Conservation (phyloP, 352 stramenopile genomes). For the Pythium chondricola region DNA sequence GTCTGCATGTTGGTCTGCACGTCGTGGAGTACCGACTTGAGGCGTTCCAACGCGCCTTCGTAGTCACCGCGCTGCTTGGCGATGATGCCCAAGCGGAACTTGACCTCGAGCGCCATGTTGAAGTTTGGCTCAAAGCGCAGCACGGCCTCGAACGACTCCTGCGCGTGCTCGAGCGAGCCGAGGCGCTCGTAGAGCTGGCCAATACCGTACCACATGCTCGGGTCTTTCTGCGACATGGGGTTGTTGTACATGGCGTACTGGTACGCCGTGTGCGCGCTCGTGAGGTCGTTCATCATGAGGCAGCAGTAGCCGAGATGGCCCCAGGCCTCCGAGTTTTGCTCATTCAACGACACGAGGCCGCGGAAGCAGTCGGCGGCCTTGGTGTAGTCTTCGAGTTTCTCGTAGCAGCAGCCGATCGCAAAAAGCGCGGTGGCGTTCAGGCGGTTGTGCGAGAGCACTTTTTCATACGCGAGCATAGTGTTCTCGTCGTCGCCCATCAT, state of each 20-base stretch:
- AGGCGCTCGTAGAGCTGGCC: conserved; percentile 82
- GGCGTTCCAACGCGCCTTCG: conserved; percentile 68
- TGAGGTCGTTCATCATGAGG: conserved; percentile 87
- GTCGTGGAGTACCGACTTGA: conserved; percentile 79
- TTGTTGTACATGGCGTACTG: conserved; percentile 90
- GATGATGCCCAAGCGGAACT: conserved; percentile 82
- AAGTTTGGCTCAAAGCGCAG: conserved; percentile 83
- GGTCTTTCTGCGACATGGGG: conserved; percentile 81
- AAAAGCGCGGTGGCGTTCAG: conserved; percentile 79
- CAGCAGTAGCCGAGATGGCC: conserved; percentile 83
- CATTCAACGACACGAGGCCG: conserved; percentile 74
- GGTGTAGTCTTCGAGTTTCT: conserved; percentile 84
- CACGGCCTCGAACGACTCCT: conserved; percentile 83
- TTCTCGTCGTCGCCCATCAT: conserved; percentile 89
- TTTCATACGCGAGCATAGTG: conserved; percentile 84
- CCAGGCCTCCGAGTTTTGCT: conserved; percentile 83
- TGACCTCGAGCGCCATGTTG: conserved; percentile 85
- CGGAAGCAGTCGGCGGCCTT: conserved; percentile 86
- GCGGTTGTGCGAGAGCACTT: conserved; percentile 84
- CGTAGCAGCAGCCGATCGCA: conserved; percentile 81
- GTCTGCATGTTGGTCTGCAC: conserved; percentile 77
- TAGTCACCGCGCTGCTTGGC: conserved; percentile 80
- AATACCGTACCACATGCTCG: conserved; percentile 86
- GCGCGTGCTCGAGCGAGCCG: conserved; percentile 74
- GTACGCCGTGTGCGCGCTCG: conserved; percentile 80